Base-by-base conservation (phyloP, 129 eudicot species). In the Helichrysum umbraculigerum region DNA sequence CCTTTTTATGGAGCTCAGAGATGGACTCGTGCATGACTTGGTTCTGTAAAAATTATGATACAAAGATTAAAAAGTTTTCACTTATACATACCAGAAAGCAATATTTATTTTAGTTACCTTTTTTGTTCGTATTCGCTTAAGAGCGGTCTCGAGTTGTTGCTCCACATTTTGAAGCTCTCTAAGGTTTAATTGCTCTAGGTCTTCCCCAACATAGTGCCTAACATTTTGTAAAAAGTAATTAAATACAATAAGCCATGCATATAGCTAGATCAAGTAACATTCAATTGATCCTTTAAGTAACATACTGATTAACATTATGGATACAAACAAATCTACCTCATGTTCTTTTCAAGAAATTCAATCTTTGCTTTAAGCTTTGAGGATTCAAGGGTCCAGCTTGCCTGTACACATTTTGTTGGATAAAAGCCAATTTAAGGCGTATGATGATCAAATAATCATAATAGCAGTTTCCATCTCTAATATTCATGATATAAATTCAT, bases 1-100 rank as follows among this genome's bases (percentile, higher is more conserved):
- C 98, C 93, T 88, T 88, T 71, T 93, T 93, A 77, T 93, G 98
- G 42, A 93, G 92, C 81, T 90, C 86, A 28, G 91, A 84, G 70
- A 93, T 86, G 33, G 98, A 86, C 77, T 93, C 96, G 7, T 86
- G 84, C 96, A 93, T 90, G 5, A 86, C 66, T 74, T 93, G 98
- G 82, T 90, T 90, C 98, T 93, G 91, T 84, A 77, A 69, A 29
- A 69, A 76, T 51, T 10, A 6, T 33, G 47, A 66, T 32, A 57
- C 1, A 60, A 21, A 9, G 30, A 39, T 42, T 32, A 65, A 61
- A 29, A 17, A 81, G 8, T 70, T 28, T 25, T 74, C 4, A 4
- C 16, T 34, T 41, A 64, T 37, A 29, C 59, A 51, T 22, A 66
- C 54, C 3, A 5, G 62, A 52, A 56, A 41, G 29, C 3, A 34